Percentiles rank a stretch among this genome's conserved stretches.
phyloP scores from a whole-genome alignment of 2,329 filamentous ascomycete species.

The Ophiostoma tasmaniense region DNA sequence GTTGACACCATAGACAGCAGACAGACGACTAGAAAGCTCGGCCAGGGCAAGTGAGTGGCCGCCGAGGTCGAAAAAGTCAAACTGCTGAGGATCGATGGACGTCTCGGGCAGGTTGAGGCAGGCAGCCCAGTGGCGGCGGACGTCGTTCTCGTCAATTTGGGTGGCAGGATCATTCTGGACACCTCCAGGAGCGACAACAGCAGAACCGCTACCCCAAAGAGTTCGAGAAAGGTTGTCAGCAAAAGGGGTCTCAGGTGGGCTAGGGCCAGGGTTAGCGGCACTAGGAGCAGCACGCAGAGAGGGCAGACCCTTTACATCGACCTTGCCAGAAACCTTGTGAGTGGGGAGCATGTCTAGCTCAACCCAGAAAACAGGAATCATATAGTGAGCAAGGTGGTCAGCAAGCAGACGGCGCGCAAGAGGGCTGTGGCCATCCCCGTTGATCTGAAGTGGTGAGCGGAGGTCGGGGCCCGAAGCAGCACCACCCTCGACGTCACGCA shows the following conservation, averaged over 20 bases:
- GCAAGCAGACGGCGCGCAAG: conserved; percentile 57
- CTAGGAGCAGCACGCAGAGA: conserved; percentile 45
- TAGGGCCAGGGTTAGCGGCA: conserved; percentile 1
- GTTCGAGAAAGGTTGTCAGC: conserved; percentile 29
- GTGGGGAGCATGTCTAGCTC: conserved; percentile 63
- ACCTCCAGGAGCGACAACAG: not conserved
- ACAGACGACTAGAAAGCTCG: conserved; percentile 62
- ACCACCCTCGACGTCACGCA: conserved; percentile 51
- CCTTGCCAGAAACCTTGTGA: conserved; percentile 70
- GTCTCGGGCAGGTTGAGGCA: conserved; percentile 56
- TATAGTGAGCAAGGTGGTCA: conserved; percentile 66
- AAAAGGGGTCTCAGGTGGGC: conserved; percentile 35
- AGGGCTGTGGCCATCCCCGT: conserved; percentile 63
- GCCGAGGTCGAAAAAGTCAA: conserved; percentile 74
- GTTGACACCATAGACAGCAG: conserved; percentile 62
- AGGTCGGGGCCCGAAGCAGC: conserved; percentile 2
- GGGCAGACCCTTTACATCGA: conserved; percentile 63
- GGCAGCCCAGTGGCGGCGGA: conserved; percentile 64
- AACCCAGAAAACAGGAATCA: conserved; percentile 74
- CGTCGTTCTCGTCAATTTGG: conserved; percentile 56
- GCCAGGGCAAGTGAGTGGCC: conserved; percentile 73
- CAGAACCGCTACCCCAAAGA: conserved; percentile 8
- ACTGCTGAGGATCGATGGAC: conserved; percentile 53
- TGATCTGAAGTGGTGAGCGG: conserved; percentile 49
- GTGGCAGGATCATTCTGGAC: conserved; percentile 41